Evolutionary conservation across 2,329 filamentous ascomycete species (phyloP), one percentile per base, ranked within the genome.

Genomic region (Fusarium penzigii): DNA sequence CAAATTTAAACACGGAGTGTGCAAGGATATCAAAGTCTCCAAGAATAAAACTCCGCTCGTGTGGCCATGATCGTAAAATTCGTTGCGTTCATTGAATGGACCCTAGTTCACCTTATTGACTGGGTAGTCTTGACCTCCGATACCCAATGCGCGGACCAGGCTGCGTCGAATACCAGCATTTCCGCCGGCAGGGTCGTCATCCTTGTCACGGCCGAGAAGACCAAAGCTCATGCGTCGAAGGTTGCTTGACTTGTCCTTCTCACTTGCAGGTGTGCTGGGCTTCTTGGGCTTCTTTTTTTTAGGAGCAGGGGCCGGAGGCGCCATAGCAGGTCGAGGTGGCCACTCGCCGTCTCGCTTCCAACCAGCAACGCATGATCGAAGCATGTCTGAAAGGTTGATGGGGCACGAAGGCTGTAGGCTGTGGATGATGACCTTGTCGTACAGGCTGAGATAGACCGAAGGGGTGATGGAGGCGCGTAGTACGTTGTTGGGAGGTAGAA

Each of bases 311-410:
- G 59, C 36, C 60, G 70, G 54, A 64, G 71, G 48, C 61, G 73
- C 50, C 74, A 56, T 78, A 69, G 65, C 82, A 76, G 42, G 77
- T 62, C 43, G 79, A 65, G 16, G 90, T 5, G 93, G 92, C 93
- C 93, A 97, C 70, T 96, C 90, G 14, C 92, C 92, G 64, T 94
- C 90, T 39, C 90, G 82, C 71, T 95, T 96, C 93, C 93, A 97
- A 41, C 93, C 93, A 29, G 88, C 81, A 1, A 97, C 92, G 59
- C 93, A 89, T 12, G 90, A 85, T 10, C 85, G 82, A 17, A 90
- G 84, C 75, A 97, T 86, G 63, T 96, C 90, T 29, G 81, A 76
- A 1, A 97, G 81, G 63, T 96, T 97, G 65, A 97, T 88, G 4
- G 93, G 93, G 14, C 95, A 90, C 2, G 88, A 87, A 0, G 93